A percentile compares a stretch with the other conserved stretches of the same genome.
Evolutionary conservation across 2,329 filamentous ascomycete species (phyloP).

Genomic region (Podosphaera fusca): DNA sequence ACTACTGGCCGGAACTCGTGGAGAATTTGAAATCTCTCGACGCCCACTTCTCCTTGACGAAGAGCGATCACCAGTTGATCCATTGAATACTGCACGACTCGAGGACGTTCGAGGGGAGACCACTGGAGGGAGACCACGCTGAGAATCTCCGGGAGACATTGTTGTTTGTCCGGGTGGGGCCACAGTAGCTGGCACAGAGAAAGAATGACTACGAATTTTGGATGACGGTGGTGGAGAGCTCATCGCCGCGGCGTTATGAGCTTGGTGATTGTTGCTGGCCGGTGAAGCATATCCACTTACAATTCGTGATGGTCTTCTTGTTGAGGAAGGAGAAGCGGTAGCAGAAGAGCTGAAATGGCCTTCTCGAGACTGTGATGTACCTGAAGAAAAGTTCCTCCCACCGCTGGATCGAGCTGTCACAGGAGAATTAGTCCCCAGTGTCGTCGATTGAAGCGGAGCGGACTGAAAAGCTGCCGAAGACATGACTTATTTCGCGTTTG

Average conservation of each 20-base stretch:
- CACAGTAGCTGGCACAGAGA: constrained; percentile 17
- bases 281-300: constrained; percentile 23
- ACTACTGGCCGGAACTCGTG: constrained; percentile 5
- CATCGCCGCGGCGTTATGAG: constrained; percentile 12
- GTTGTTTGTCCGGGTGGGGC: constrained; percentile 16
- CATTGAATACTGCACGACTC: constrained; percentile 25
- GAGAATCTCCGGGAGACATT: constrained; percentile 23
- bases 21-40: constrained; percentile 9
- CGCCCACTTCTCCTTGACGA: constrained; percentile 9
- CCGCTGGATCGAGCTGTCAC: constrained; percentile 21
- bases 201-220: constrained; percentile 12
- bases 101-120: constrained; percentile 68
- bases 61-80: constrained; percentile 10
- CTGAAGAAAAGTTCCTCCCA: constrained; percentile 28
- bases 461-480: constrained; percentile 41
- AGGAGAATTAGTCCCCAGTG: constrained; percentile 24
- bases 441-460: constrained; percentile 28
- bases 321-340: constrained; percentile 24
- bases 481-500: constrained; percentile 23
- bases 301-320: constrained; percentile 29
- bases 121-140: constrained; percentile 42
- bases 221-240: constrained; percentile 6
- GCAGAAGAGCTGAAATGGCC: constrained; percentile 23
- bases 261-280: constrained; percentile 11
- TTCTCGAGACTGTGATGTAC: constrained; percentile 30